These are phyloP conservation scores for Globisporangium paroecandrum DNA, from an alignment of 352 stramenopile genomes.

Conservation along the genomic window DNA sequence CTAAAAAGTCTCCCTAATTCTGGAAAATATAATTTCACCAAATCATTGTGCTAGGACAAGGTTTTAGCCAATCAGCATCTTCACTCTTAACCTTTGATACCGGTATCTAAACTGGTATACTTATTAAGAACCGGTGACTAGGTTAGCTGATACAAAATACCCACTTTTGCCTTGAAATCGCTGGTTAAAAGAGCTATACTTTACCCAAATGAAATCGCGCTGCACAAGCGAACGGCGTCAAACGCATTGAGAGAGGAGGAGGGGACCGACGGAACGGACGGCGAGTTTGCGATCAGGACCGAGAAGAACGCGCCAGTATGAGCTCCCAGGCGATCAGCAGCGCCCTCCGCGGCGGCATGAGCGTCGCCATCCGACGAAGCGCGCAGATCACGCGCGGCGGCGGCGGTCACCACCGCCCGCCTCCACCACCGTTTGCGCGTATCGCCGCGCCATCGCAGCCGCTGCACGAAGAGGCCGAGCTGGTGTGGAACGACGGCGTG, in stretches of 20 bases:
- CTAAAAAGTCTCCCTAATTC: background rate
- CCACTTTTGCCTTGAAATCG: background rate
- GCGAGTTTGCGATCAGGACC: slow-evolving; percentile 7
- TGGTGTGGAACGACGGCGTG: slow-evolving; percentile 87
- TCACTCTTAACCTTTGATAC: background rate
- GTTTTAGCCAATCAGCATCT: background rate
- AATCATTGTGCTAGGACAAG: background rate
- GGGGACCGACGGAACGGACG: slow-evolving; percentile 2
- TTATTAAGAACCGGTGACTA: background rate
- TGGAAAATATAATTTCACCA: background rate
- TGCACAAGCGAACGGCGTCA: slow-evolving; percentile 4
- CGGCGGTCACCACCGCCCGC: slow-evolving; percentile 55
- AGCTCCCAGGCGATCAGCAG: slow-evolving; percentile 59
- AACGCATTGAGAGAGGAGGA: slow-evolving; percentile 1
- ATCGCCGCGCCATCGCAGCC: slow-evolving; percentile 56
- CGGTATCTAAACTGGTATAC: background rate
- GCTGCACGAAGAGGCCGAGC: slow-evolving; percentile 74
- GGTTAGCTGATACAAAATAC: background rate
- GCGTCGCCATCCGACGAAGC: slow-evolving; percentile 48
- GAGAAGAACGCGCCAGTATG: slow-evolving; percentile 26
- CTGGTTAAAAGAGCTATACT: background rate
- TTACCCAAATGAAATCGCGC: background rate
- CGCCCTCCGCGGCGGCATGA: slow-evolving; percentile 58
- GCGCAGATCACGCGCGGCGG: slow-evolving; percentile 44
- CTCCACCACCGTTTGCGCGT: slow-evolving; percentile 76